Evolutionary conservation across 2,329 filamentous ascomycete species (phyloP).

Genomic region (Paraphoma chrysanthemicola): DNA sequence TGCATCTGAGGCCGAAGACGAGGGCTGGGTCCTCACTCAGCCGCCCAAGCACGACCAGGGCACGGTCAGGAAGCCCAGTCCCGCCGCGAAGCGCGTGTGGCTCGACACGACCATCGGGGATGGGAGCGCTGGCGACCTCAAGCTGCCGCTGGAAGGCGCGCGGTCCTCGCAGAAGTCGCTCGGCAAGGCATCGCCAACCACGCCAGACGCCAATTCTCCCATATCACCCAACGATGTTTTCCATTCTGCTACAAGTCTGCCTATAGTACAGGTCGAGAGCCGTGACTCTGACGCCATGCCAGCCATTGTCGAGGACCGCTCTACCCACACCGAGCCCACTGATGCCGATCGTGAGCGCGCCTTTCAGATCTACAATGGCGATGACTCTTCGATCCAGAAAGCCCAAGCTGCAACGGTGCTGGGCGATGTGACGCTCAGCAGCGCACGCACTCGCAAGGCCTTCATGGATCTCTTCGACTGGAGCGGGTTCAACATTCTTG

Average conservation of each 20-base stretch:
- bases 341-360: slow-evolving; percentile 80
- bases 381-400: slow-evolving; percentile 80
- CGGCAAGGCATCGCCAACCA: slow-evolving; percentile 43
- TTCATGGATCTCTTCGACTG: slow-evolving; percentile 97
- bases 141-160: slow-evolving; percentile 49
- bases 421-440: slow-evolving; percentile 69
- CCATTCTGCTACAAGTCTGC: slow-evolving; percentile 57
- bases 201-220: slow-evolving; percentile 45
- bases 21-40: slow-evolving; percentile 46
- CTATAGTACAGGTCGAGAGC: slow-evolving; percentile 59
- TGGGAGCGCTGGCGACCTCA: slow-evolving; percentile 40
- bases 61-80: slow-evolving; percentile 17
- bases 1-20: slow-evolving; percentile 47
- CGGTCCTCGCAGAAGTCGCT: slow-evolving; percentile 44
- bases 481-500: slow-evolving; percentile 78
- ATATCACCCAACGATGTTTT: slow-evolving; percentile 53
- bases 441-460: slow-evolving; percentile 66
- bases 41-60: slow-evolving; percentile 32
- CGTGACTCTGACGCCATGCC: slow-evolving; percentile 49
- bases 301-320: slow-evolving; percentile 42
- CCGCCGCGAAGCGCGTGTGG: slow-evolving; percentile 47
- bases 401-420: slow-evolving; percentile 86
- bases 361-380: slow-evolving; percentile 81
- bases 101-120: slow-evolving; percentile 48
- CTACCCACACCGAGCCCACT: slow-evolving; percentile 52